Evolutionary conservation across 1,284 basidiomycete genomes (phyloP).

Genomic region (Fomitopsis schrenkii): DNA sequence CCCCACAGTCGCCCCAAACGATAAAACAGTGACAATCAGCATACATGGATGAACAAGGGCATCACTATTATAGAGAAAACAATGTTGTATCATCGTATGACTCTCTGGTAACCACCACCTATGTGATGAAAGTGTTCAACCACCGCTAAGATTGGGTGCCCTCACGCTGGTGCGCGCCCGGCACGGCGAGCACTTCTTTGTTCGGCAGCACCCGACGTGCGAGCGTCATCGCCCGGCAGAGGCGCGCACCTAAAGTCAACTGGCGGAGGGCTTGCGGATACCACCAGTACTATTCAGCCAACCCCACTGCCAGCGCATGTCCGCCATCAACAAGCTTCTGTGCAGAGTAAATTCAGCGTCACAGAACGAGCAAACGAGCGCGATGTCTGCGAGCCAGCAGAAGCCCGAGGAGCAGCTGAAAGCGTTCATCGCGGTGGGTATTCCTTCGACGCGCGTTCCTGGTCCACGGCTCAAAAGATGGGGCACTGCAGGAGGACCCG

Average conservation of each 20-base stretch:
- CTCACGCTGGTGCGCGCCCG: too few relatives aligned
- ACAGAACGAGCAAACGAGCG: conserved; percentile 1
- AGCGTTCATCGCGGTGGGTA: conserved; percentile 28
- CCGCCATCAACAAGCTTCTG: conserved; percentile 20
- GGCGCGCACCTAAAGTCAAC: background rate
- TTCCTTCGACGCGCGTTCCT: background rate
- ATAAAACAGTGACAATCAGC: background rate
- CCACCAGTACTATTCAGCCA: background rate
- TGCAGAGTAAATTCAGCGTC: conserved; percentile 16
- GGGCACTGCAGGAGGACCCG: conserved; percentile 40
- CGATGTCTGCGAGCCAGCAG: conserved; percentile 9
- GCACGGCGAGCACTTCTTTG: background rate
- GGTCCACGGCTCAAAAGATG: too few relatives aligned
- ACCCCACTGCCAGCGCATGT: background rate
- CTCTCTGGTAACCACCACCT: too few relatives aligned
- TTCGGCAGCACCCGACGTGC: background rate
- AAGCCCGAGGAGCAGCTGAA: conserved; percentile 23
- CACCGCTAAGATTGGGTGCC: too few relatives aligned
- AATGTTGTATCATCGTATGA: background rate
- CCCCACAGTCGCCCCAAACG: background rate
- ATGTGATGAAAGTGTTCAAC: too few relatives aligned
- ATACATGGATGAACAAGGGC: background rate
- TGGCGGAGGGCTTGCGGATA: background rate
- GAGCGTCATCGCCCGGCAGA: background rate
- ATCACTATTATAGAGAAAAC: background rate